Conservation (phyloP, 2,329 filamentous ascomycete species). For the Fusarium camptoceras region DNA sequence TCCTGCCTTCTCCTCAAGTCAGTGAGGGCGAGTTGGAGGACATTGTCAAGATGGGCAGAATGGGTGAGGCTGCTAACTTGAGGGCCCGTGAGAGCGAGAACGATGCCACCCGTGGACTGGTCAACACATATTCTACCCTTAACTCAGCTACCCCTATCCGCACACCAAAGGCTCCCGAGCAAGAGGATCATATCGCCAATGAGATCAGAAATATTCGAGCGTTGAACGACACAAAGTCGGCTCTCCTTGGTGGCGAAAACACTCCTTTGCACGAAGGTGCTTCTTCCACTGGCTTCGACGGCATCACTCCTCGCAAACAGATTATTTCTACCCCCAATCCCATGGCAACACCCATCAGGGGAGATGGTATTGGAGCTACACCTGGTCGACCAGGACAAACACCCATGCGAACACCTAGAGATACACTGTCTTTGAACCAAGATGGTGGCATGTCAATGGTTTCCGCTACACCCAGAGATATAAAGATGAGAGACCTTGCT, state of each 20-base stretch:
- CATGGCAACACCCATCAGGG: slow-evolving; percentile 87
- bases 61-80: slow-evolving; percentile 84
- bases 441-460: slow-evolving; percentile 75
- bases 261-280: slow-evolving; percentile 85
- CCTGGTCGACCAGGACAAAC: slow-evolving; percentile 79
- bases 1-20: slow-evolving; percentile 89
- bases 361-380: slow-evolving; percentile 75
- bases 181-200: slow-evolving; percentile 96
- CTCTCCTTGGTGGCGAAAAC: slow-evolving; percentile 92
- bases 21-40: slow-evolving; percentile 93
- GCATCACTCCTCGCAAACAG: slow-evolving; percentile 83
- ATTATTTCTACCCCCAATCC: slow-evolving; percentile 93
- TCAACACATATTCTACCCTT: slow-evolving; percentile 87
- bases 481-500: slow-evolving; percentile 76
- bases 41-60: slow-evolving; percentile 98
- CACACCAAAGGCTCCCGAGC: slow-evolving; percentile 88
- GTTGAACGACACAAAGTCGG: slow-evolving; percentile 93
- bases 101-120: slow-evolving; percentile 83
- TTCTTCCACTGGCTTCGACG: slow-evolving; percentile 88
- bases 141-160: slow-evolving; percentile 88
- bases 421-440: slow-evolving; percentile 85
- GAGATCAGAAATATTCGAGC: slow-evolving; percentile 95
- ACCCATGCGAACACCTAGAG: slow-evolving; percentile 87
- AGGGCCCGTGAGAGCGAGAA: slow-evolving; percentile 84
- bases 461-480: slow-evolving; percentile 80